Base-by-base conservation (phyloP, 306 rosid genomes). In the Senna siamea region DNA sequence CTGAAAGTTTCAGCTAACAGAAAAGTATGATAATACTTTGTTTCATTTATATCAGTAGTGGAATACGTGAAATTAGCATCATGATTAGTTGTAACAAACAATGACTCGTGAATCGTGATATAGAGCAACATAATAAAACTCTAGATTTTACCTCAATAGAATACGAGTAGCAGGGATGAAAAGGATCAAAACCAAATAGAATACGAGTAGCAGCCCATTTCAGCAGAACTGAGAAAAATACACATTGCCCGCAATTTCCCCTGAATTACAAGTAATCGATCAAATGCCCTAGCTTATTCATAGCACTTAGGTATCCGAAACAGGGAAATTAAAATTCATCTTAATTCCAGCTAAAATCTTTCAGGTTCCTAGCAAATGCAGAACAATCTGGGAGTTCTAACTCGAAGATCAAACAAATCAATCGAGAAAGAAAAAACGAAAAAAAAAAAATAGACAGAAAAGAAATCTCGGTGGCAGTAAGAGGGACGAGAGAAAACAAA, bases 291-390 rank as follows among this genome's bases (percentile, higher is more conserved):
- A 65, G 2, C 8, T 5, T 1, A 19, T 30, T 58, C 53, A 52
- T 26, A 48, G 53, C 72, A 80, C 44, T 69, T 68, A 50, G 41
- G 57, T 76, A 73, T 69, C 78, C 65, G 69, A 73, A 64, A 43
- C 22, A 60, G 54, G 30, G 41, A 34, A 69, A 17, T 34, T 13
- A 0, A 12, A 47, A 19, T 5, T 23, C 55, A 13, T 9, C 6
- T 18, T 35, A 4, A 20, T 9, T 38, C 18, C 55, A 47, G 50
- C 75, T 32, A 55, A 32, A 66, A 19, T 19, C 14, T 68, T 19
- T 34, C 2, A 63, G 46, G 41, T 73, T 73, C 28, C 3, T 32
- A 69, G 65, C 69, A 48, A 82, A 74, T 57, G 69, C 37, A 30
- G 75, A 58, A 62, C 74, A 76, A 70, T 70, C 34, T 30, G 52